Base-by-base conservation (phyloP, 2,329 filamentous ascomycete genomes). In the Macrophomina tecta region DNA sequence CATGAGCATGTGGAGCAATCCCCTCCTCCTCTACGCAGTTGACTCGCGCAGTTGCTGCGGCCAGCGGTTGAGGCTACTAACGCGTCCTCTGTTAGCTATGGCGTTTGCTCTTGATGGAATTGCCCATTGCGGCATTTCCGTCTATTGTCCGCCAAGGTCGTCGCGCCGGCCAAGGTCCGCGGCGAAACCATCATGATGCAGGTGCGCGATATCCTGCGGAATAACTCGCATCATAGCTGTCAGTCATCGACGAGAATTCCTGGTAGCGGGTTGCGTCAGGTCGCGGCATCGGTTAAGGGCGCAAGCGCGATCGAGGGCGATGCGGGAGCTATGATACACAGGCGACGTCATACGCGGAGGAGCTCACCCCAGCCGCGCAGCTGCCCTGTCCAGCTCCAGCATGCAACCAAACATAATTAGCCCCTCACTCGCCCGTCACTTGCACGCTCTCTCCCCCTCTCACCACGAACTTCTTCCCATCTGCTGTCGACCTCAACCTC, bases 271-370 rank as follows among this genome's bases (percentile, higher is more conserved):
- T 45, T 45, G 42, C 42, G 42, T 5, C 9, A 16, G 16, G 5
- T 9, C 34, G 56, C 30, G 16, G 34, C 23, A 23, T 60, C 55
- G 55, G 38, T 45, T 60, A 60, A 36, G 23, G 3, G 23, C 23
- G 23, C 23, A 18, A 45, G 11, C 55, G 38, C 55, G 36, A 58
- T 60, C 14, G 56, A 28, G 40, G 23, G 32, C 40, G 6, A 38
- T 34, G 63, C 40, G 51, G 63, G 63, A 65, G 63, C 63, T 65
- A 65, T 65, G 63, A 65, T 65, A 45, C 49, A 55, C 14, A 23
- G n/a, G 16, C 63, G 51, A 65, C 63, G 63, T 65, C 63, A 65
- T 65, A 30, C 23, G 63, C 63, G 51, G 45, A 62, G 58, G 45
- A 65, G 63, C 40, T 65, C 38, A 51, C 62, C 49, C 48, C 45